Evolutionary conservation across 139 green algal species (phyloP).

Genomic region (Penium margaritaceum): DNA sequence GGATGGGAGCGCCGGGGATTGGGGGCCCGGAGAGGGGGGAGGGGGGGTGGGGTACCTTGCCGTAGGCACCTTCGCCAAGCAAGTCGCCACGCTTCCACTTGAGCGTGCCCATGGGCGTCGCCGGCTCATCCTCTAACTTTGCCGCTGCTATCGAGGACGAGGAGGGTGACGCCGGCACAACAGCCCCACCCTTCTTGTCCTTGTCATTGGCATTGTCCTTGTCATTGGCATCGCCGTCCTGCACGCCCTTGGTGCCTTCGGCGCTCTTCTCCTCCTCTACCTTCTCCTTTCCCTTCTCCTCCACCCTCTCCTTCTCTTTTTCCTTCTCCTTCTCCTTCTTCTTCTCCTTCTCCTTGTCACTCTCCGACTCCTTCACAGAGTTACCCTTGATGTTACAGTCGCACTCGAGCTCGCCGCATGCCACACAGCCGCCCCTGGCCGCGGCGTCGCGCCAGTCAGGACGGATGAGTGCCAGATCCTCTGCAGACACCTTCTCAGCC

Average conservation of each 20-base stretch:
- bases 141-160: too few relatives aligned
- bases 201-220: too few relatives aligned
- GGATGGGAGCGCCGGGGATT: too few relatives aligned
- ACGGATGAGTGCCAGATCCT: conserved; percentile 27
- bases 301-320: too few relatives aligned
- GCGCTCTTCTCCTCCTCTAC: too few relatives aligned
- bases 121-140: not conserved
- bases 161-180: too few relatives aligned
- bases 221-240: not conserved
- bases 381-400: too few relatives aligned
- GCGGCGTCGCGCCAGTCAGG: conserved; percentile 24
- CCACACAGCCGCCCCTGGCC: conserved; percentile 12
- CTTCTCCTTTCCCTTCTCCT: too few relatives aligned
- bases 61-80: conserved; percentile 60
- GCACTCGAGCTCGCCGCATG: conserved; percentile 14
- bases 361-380: not conserved
- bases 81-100: conserved; percentile 45
- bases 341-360: too few relatives aligned
- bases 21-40: too few relatives aligned
- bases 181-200: too few relatives aligned
- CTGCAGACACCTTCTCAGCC: not conserved
- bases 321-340: too few relatives aligned
- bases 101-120: conserved; percentile 47
- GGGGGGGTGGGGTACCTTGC: conserved; percentile 49
- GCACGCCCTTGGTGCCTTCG: not conserved